Evolutionary conservation across 202 grass and related monocot genomes (phyloP).

Genomic region (Zoysia matrella): DNA sequence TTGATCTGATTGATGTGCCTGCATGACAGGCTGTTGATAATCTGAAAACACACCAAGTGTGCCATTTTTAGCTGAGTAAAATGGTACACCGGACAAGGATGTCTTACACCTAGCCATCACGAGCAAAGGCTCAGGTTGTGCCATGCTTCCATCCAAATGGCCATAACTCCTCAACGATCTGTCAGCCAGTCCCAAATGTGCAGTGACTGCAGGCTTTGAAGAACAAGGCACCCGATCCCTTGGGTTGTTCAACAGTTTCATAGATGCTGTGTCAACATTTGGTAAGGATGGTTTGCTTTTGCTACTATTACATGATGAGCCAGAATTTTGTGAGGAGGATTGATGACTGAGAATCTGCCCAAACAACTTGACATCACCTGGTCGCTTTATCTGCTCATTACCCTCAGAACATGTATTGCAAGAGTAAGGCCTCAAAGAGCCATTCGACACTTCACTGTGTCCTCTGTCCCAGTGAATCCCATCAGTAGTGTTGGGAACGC

Average conservation of each 20-base stretch:
- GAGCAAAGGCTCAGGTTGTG: slow-evolving; percentile 52
- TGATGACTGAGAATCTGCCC: slow-evolving; percentile 75
- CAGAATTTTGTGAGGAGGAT: slow-evolving; percentile 11
- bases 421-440: slow-evolving; percentile 25
- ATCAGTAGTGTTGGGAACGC: slow-evolving; percentile 18
- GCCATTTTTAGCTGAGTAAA: slow-evolving; percentile 76
- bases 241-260: slow-evolving; percentile 36
- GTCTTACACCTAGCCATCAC: slow-evolving; percentile 60
- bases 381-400: slow-evolving; percentile 53
- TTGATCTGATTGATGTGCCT: slow-evolving; percentile 47
- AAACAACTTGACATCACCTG: slow-evolving; percentile 83
- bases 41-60: slow-evolving; percentile 38
- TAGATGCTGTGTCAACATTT: slow-evolving; percentile 44
- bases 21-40: slow-evolving; percentile 56
- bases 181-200: slow-evolving; percentile 53
- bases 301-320: too few species aligned
- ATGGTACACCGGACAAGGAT: slow-evolving; percentile 50
- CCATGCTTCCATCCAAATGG: slow-evolving; percentile 55
- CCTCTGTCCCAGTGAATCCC: slow-evolving; percentile 31
- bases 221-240: slow-evolving; percentile 47
- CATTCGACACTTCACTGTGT: slow-evolving; percentile 32
- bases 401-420: slow-evolving; percentile 46
- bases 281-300: slow-evolving; percentile 31
- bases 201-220: slow-evolving; percentile 35
- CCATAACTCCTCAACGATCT: slow-evolving; percentile 41